Conservation (phyloP, 805 yeast genomes). For the Saccharomyces mikatae region DNA sequence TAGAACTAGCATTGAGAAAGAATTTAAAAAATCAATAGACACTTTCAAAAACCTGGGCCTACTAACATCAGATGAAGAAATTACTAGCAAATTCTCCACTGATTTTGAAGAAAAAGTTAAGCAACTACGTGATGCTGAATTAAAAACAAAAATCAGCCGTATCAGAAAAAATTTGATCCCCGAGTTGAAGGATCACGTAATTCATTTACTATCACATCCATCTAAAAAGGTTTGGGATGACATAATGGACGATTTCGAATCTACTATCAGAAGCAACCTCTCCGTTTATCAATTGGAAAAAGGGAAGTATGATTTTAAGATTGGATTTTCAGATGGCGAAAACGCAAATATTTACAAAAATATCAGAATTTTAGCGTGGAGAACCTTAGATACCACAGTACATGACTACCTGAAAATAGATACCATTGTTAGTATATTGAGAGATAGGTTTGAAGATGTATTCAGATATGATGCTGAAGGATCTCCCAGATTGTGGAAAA, state of each 20-base stretch:
- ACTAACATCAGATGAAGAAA: constrained; percentile 1
- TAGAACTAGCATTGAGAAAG: background rate
- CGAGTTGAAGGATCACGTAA: constrained; percentile 44
- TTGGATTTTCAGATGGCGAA: constrained; percentile 46
- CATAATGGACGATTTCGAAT: constrained; percentile 39
- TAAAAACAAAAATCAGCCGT: constrained; percentile 36
- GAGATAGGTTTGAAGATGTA: constrained; percentile 72
- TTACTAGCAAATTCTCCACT: constrained; percentile 8
- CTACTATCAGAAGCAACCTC: constrained; percentile 27
- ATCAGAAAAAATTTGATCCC: constrained; percentile 40
- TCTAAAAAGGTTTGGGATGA: constrained; percentile 53
- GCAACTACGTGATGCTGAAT: constrained; percentile 33
- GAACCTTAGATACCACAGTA: constrained; percentile 45
- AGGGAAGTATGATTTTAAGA: constrained; percentile 47
- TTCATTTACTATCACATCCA: constrained; percentile 44
- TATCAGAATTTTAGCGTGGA: constrained; percentile 58
- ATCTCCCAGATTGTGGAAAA: constrained; percentile 74
- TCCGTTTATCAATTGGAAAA: constrained; percentile 15
- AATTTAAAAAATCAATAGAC: constrained; percentile 14
- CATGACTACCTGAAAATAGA: constrained; percentile 61
- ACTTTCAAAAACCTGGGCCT: constrained; percentile 26
- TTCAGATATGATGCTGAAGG: constrained; percentile 81
- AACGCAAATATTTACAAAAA: constrained; percentile 36
- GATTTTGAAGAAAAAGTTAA: constrained; percentile 27
- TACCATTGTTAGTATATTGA: constrained; percentile 52